Evolutionary conservation across 257 asterid genomes (phyloP).

Genomic region (Orobanche coerulescens): DNA sequence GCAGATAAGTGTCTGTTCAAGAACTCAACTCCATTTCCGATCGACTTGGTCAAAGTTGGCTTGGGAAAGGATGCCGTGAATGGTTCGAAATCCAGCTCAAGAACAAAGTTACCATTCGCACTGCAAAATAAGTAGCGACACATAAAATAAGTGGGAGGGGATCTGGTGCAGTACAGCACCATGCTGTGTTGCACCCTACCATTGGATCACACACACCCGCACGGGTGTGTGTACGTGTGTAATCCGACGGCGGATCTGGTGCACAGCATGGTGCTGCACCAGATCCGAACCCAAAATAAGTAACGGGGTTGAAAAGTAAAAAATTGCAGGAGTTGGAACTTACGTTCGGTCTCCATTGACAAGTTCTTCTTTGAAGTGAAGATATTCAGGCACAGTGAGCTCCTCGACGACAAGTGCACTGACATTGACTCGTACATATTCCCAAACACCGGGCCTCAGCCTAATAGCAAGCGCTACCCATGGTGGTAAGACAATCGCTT

Average conservation of each 20-base stretch:
- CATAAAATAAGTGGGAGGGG: too few relatives aligned
- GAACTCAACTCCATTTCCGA: slow-evolving; percentile 96
- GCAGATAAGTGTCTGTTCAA: slow-evolving; percentile 96
- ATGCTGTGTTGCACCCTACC: too few relatives aligned
- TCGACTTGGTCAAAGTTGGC: slow-evolving; percentile 89
- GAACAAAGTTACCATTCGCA: slow-evolving; percentile 64
- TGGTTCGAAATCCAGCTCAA: slow-evolving; percentile 93
- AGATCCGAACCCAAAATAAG: too few relatives aligned
- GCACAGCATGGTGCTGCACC: too few relatives aligned
- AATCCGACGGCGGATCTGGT: too few relatives aligned
- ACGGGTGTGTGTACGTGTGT: too few relatives aligned
- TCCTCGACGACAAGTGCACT: slow-evolving; percentile 66
- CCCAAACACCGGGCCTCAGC: slow-evolving; percentile 95
- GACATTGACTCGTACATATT: slow-evolving; percentile 67
- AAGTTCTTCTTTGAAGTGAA: slow-evolving; percentile 84
- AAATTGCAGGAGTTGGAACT: slow-evolving; percentile 3
- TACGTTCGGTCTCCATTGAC: slow-evolving; percentile 83
- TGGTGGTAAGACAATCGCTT: slow-evolving; percentile 81
- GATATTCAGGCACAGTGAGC: slow-evolving; percentile 68
- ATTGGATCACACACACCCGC: too few relatives aligned
- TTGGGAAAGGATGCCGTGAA: slow-evolving; percentile 82
- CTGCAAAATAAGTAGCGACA: slow-evolving; percentile 26
- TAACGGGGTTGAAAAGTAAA: too few relatives aligned
- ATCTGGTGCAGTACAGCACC: too few relatives aligned
- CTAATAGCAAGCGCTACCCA: slow-evolving; percentile 97